Percentiles rank a stretch among this genome's conserved stretches.
phyloP scores from a whole-genome alignment of 441 rosid species.

The Pelargonium citronellum region DNA sequence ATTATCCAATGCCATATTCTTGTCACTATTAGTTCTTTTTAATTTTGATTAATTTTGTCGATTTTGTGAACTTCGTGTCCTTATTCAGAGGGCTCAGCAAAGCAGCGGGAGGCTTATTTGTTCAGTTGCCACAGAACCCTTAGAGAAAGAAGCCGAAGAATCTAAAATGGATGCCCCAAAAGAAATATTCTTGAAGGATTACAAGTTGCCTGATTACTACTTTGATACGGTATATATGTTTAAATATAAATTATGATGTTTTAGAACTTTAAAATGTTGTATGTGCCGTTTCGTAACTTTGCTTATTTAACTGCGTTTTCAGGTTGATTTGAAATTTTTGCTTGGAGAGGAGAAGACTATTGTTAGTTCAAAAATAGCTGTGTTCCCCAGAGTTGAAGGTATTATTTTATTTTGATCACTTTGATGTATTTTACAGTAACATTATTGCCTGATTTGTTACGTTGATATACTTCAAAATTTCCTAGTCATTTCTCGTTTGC shows the following conservation, averaged over 20 bases:
- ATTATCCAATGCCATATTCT: neutral
- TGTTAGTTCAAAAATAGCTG: constrained; percentile 75
- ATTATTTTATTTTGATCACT: constrained; percentile 11
- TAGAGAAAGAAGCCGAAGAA: constrained; percentile 57
- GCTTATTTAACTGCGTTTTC: constrained; percentile 20
- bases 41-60: constrained; percentile 14
- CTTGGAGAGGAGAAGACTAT: constrained; percentile 90
- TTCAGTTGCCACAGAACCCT: constrained; percentile 62
- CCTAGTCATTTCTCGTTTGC: neutral
- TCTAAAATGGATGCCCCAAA: constrained; percentile 76
- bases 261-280: neutral
- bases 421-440: neutral
- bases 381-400: constrained; percentile 79
- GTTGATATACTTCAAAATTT: neutral
- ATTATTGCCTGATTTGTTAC: neutral
- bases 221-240: constrained; percentile 59
- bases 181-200: constrained; percentile 88
- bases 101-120: constrained; percentile 51
- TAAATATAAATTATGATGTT: neutral
- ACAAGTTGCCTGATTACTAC: constrained; percentile 84
- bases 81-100: constrained; percentile 47
- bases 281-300: constrained; percentile 14
- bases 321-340: constrained; percentile 77
- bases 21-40: neutral
- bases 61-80: neutral